Evolutionary conservation across 176 grass and related monocot species (phyloP).

Genomic region (Puccinellia tenuiflora): DNA sequence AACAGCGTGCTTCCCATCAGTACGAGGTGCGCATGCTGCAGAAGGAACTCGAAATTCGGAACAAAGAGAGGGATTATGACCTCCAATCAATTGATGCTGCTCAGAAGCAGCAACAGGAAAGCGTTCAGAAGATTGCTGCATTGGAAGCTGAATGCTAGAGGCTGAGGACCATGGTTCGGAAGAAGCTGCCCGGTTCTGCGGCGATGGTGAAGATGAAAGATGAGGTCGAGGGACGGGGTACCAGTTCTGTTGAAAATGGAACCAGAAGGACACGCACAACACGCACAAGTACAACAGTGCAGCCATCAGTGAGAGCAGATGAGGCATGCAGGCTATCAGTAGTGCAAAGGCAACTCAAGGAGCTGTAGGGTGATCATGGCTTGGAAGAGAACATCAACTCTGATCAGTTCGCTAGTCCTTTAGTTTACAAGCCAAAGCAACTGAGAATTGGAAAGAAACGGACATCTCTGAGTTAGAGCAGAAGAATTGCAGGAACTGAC

Average conservation of each 20-base stretch:
- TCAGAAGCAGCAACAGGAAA: conserved; percentile 49
- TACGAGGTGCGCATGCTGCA: conserved; percentile 57
- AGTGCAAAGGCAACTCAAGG: conserved; percentile 24
- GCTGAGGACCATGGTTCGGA: conserved; percentile 56
- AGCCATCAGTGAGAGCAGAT: too few relatives aligned
- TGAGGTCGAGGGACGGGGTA: conserved; percentile 37
- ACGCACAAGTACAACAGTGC: too few relatives aligned
- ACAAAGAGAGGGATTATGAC: conserved; percentile 49
- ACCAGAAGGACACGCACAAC: conserved; percentile 24
- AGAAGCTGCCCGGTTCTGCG: conserved; percentile 49
- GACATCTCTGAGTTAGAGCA: conserved; percentile 3
- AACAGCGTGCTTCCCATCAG: conserved; percentile 53
- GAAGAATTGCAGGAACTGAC: conserved; percentile 33
- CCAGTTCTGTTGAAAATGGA: conserved; percentile 7
- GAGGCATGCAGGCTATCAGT: conserved; percentile 35
- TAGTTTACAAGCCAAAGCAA: conserved; percentile 31
- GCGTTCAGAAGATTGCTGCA: conserved; percentile 38
- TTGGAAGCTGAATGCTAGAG: conserved; percentile 67
- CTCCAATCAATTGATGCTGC: conserved; percentile 52
- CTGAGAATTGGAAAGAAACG: conserved; percentile 35
- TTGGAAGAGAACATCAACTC: conserved; percentile 25
- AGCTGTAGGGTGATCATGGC: background rate
- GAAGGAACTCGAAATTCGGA: conserved; percentile 68
- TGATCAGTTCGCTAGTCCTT: conserved; percentile 39
- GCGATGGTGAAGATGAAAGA: conserved; percentile 77